Evolutionary conservation across 768 basidiomycete species (phyloP), one percentile per base, ranked within the genome.

Genomic region (Macrolepiota dolichaula): DNA sequence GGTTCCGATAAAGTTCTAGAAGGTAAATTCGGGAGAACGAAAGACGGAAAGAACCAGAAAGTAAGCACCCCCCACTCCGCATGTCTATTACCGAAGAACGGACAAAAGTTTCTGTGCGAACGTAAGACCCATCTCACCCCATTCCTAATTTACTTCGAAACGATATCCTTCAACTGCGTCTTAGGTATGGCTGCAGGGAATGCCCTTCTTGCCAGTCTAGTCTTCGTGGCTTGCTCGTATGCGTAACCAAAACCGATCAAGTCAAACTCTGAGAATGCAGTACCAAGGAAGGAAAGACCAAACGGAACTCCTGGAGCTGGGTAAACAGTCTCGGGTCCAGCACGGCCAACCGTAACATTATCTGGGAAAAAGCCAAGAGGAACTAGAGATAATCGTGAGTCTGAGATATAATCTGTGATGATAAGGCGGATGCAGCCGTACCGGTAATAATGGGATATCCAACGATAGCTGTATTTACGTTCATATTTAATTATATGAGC

Each of bases 361-460:
- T 77, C 76, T 1, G 83, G 82, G 61, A 81, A 81, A 68, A 85
- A 86, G 1, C 85, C 85, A 1, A 88, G 76, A 1, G 87, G 86
- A 9, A 88, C 86, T 77, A 46, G 38, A 19, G n/a, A 51, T 7
- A 53, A 4, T 69, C 44, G 32, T 44, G 11, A 37, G 55, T 47
- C 17, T 29, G 3, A 32, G 37, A 12, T 9, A 27, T 40, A 2
- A 57, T 2, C 5, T 25, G 32, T 3, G 29, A 49, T 4, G 25
- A 57, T 44, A 35, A 46, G 37, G n/a, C n/a, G n/a, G n/a, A 32
- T 40, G n/a, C 46, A 11, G n/a, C 64, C 74, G 65, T 47, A 83
- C 86, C 85, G 24, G 87, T 86, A 38, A 87, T 75, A 56, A 87
- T 84, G 1, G 87, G 87, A 64, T 87, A 88, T 7, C 86, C 87